Evolutionary conservation across 1,284 basidiomycete genomes (phyloP).

Genomic region (Cystobasidiaceae sp.): DNA sequence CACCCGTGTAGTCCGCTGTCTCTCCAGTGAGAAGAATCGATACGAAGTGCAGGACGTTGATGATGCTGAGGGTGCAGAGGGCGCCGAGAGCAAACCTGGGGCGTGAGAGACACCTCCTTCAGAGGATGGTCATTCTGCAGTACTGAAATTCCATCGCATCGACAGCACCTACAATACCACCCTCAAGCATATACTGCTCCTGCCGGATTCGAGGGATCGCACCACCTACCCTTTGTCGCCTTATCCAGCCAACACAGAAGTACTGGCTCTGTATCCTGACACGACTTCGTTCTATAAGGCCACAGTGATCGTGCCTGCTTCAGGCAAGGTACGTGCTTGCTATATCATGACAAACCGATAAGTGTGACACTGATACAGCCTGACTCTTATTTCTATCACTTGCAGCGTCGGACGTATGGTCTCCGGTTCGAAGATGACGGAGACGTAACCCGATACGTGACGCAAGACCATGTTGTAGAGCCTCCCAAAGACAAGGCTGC

Average conservation of each 20-base stretch:
- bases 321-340: conserved; percentile 35
- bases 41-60: conserved; percentile 43
- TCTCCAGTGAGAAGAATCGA: conserved; percentile 47
- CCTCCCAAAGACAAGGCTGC: neutral
- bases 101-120: neutral
- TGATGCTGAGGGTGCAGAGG: conserved; percentile 34
- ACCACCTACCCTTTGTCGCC: conserved; percentile 48
- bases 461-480: conserved; percentile 37
- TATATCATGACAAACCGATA: neutral
- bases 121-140: neutral
- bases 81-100: conserved; percentile 14
- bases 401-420: conserved; percentile 36
- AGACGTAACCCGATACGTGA: conserved; percentile 32
- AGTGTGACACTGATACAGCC: neutral
- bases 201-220: conserved; percentile 48
- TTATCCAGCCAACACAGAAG: conserved; percentile 46
- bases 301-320: conserved; percentile 41
- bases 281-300: conserved; percentile 53
- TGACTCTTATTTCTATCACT: conserved; percentile 4
- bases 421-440: conserved; percentile 44
- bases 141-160: neutral
- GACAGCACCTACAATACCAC: conserved; percentile 49
- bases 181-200: conserved; percentile 49
- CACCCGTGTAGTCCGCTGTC: conserved; percentile 47
- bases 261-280: conserved; percentile 53